Evolutionary conservation across 2,329 filamentous ascomycete species (phyloP).

Genomic region (Monilinia fructicola): DNA sequence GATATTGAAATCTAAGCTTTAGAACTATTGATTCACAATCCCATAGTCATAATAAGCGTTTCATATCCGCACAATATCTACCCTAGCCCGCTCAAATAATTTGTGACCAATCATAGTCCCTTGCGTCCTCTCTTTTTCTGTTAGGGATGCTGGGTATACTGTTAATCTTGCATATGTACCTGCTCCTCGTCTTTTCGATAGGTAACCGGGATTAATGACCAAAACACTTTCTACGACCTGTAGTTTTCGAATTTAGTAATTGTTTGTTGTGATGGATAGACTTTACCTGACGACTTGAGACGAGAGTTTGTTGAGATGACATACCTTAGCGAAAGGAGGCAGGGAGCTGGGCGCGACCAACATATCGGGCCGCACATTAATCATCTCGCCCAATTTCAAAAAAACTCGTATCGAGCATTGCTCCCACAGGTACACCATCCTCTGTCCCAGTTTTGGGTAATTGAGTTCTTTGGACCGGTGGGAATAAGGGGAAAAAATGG

Average conservation of each 20-base stretch:
- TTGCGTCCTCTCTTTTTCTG: slow-evolving; percentile 56
- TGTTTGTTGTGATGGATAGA: neutral
- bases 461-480: slow-evolving; percentile 67
- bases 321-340: slow-evolving; percentile 84
- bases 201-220: slow-evolving; percentile 83
- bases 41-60: too few species aligned
- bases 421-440: slow-evolving; percentile 64
- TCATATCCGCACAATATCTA: slow-evolving; percentile 81
- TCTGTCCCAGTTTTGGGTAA: slow-evolving; percentile 64
- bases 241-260: neutral
- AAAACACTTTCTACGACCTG: slow-evolving; percentile 89
- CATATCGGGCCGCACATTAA: slow-evolving; percentile 81
- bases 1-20: too few species aligned
- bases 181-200: slow-evolving; percentile 80
- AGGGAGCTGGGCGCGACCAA: slow-evolving; percentile 79
- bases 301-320: slow-evolving; percentile 29
- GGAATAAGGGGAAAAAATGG: slow-evolving; percentile 88
- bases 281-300: neutral
- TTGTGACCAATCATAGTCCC: slow-evolving; percentile 66
- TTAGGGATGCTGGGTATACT: slow-evolving; percentile 63
- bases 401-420: slow-evolving; percentile 80
- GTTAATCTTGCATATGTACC: slow-evolving; percentile 84
- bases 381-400: slow-evolving; percentile 86
- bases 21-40: too few species aligned
- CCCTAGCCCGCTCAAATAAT: slow-evolving; percentile 77